Evolutionary conservation across 2,329 filamentous ascomycete species (phyloP).

Genomic region (Daldinia eschscholtzii): DNA sequence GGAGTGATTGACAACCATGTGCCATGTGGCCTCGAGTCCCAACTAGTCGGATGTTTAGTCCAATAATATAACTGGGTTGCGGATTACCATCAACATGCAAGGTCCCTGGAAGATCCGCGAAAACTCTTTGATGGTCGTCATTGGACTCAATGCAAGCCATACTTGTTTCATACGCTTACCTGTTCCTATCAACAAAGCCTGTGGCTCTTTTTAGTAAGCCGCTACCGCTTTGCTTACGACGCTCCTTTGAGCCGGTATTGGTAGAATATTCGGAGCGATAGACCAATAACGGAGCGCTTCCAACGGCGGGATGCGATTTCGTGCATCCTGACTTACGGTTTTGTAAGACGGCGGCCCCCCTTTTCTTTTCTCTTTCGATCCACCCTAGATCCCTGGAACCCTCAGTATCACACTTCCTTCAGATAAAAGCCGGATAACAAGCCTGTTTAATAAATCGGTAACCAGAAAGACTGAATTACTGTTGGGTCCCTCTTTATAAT

Average conservation of each 20-base stretch:
- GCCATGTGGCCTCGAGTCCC: constrained; percentile 13
- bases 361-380: constrained; percentile 9
- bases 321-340: constrained; percentile 3
- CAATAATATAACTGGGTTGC: constrained; percentile 27
- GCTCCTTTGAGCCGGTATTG: neutral
- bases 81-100: constrained; percentile 12
- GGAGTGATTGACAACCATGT: neutral
- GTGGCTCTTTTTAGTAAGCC: constrained; percentile 8
- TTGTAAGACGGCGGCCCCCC: constrained; percentile 4
- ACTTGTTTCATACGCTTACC: constrained; percentile 2
- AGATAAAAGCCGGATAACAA: constrained; percentile 19
- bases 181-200: constrained; percentile 13
- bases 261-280: constrained; percentile 5
- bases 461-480: neutral
- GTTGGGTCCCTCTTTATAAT: neutral
- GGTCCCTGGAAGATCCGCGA: constrained; percentile 17
- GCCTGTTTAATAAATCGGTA: constrained; percentile 1
- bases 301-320: neutral
- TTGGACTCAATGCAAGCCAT: constrained; percentile 10
- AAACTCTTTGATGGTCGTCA: constrained; percentile 11
- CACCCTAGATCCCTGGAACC: constrained; percentile 16
- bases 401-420: constrained; percentile 7
- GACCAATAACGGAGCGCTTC: constrained; percentile 5
- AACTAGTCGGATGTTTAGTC: constrained; percentile 15
- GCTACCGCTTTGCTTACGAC: constrained; percentile 5